Evolutionary conservation across 495 filamentous ascomycete species (phyloP), one percentile per base, ranked within the genome.

Genomic region (Pseudoneurospora amorphoporcata): DNA sequence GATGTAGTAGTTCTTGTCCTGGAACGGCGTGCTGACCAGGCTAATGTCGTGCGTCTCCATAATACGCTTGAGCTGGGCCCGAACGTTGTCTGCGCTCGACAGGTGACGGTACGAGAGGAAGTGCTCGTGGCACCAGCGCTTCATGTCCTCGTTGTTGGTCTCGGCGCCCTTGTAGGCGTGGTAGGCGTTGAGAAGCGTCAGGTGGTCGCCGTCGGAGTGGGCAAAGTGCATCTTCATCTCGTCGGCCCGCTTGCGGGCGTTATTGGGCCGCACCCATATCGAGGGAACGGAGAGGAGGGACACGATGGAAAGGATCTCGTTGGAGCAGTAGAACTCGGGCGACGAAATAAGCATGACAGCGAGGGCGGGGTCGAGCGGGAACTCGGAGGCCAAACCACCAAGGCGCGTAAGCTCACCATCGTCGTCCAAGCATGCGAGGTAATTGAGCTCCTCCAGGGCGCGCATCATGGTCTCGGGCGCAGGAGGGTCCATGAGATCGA

Each of bases 401-500:
- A 99, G 86, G 14, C 83, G 81, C 1, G 96, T 99, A 19, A 99
- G 86, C 73, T 96, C 90, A 69, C 95, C 96, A 53, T 98, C 95
- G 77, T 98, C 96, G 76, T 99, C 94, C 3, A 99, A 87, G 82
- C 96, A 99, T 23, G 94, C 92, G 0, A 99, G 86, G 80, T 97
- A 99, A 80, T 99, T 98, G 19, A 99, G 89, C 82, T 99, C 96
- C 81, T 99, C 96, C 16, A 99, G 84, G 19, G 96, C 96, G 76
- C 96, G 91, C 95, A 99, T 99, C 79, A 99, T 88, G 35, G 96
- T 99, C 84, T 99, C 96, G 0, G 96, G 96, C 2, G 96, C 95
- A 5, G 96, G 96, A 4, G 96, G 96, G 75, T 99, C 96, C 95
- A 99, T 99, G 69, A 98, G 85, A 79, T 98, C 96, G 79, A 99